Evolutionary conservation across 2,329 filamentous ascomycete genomes (phyloP), one percentile per base, ranked within the genome.

Genomic region (Cytospora leucostoma): DNA sequence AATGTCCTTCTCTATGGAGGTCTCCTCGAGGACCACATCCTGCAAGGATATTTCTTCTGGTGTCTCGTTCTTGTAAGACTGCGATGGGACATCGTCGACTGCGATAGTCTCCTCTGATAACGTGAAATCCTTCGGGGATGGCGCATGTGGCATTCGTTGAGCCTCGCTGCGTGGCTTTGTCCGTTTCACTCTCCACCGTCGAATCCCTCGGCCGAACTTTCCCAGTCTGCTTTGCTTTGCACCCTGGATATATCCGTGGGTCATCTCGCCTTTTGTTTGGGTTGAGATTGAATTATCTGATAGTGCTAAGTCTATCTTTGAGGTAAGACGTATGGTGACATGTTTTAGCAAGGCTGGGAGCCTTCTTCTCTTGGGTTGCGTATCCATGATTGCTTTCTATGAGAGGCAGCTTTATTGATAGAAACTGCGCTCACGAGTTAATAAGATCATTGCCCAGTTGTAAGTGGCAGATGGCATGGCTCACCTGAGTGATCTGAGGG

Each of bases 151-250:
- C 32, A 35, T 19, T 7, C 13, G 19, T 11, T 8, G 51, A 21
- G 15, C n/a, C 11, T 50, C 51, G 8, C 59, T 51, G 21, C 47
- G 59, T 32, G 50, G 33, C 32, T 53, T 61, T 15, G 19, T 55
- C 51, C 59, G 52, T 55, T 55, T 61, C 37, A 33, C 37, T 19
- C 59, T 55, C 59, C 59, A 61, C 37, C 49, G 51, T 21, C 59
- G 33, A 47, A 61, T 61, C 21, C 59, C 59, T 4, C 59, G 59
- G n/a, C 51, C 38, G 13, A 61, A 34, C n/a, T 38, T 61, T 12
- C 51, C 37, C 19, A 61, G 38, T 33, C 54, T 55, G 51, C 59
- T 61, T 19, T 61, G 32, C 35, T 61, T 61, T 7, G 10, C 13
- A 15, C 34, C 54, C 10, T 6, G 53, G 15, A 38, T 35, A 35